These are phyloP conservation scores for Fraxinus platypoda DNA, from an alignment of 305 asterid genomes.

Conservation along the genomic window DNA sequence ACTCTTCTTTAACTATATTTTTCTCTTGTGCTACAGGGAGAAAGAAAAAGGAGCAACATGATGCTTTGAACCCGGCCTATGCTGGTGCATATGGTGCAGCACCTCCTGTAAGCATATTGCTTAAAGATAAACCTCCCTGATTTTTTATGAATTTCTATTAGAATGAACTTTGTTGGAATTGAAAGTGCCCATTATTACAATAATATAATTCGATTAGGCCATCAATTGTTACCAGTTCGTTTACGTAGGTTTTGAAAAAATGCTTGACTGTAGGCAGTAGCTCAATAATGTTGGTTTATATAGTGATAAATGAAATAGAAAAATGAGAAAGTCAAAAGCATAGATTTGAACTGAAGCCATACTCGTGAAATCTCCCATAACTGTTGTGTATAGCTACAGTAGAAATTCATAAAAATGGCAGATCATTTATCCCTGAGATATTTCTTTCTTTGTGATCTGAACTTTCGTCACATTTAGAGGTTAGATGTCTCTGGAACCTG, in stretches of 20 bases:
- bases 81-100: conserved; percentile 75
- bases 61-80: conserved; percentile 63
- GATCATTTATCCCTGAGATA: not conserved
- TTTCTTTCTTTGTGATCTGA: not conserved
- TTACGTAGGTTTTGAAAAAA: not conserved
- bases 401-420: not conserved
- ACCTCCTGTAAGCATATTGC: conserved; percentile 72
- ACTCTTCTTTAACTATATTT: not conserved
- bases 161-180: not conserved
- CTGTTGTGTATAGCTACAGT: not conserved
- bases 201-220: not conserved
- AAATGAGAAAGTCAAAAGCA: not conserved
- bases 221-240: not conserved
- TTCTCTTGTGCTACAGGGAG: conserved; percentile 49
- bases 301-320: not conserved
- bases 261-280: not conserved
- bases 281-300: not conserved
- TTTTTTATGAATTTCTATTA: not conserved
- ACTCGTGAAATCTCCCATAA: not conserved
- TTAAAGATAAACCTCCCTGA: conserved; percentile 10
- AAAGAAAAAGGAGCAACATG: conserved; percentile 88
- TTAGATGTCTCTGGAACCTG: not conserved
- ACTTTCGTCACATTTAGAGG: not conserved
- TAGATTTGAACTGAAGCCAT: not conserved
- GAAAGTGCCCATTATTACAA: not conserved